A percentile compares a stretch with the other conserved stretches of the same genome.
Conservation (phyloP, 225 moss, liverwort and hornwort species). For the Bryum argenteum region DNA sequence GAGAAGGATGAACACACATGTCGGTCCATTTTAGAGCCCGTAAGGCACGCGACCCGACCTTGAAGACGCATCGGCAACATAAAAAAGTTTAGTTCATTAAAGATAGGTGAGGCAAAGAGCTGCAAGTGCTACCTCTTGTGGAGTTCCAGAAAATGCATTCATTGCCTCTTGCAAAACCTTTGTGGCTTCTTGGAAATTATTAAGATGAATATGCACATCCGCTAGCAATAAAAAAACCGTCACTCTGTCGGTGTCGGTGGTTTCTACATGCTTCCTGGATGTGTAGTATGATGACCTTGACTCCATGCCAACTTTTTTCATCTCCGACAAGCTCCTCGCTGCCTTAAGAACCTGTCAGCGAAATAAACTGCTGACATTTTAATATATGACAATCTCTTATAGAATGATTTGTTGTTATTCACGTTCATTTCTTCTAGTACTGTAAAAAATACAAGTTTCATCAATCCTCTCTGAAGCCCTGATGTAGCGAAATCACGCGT, state of each 20-base stretch:
- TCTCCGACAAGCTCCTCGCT: constrained; percentile 60
- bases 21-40: neutral
- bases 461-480: neutral
- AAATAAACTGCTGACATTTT: constrained; percentile 2
- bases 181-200: constrained; percentile 61
- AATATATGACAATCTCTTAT: neutral
- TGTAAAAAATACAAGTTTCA: neutral
- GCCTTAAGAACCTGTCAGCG: constrained; percentile 62
- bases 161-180: constrained; percentile 76
- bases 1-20: neutral
- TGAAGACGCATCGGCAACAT: neutral
- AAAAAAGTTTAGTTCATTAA: neutral
- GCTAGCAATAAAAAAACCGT: constrained; percentile 63
- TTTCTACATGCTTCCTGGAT: constrained; percentile 44
- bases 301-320: constrained; percentile 43
- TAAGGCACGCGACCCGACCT: neutral
- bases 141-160: constrained; percentile 59
- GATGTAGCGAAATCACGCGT: neutral
- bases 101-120: neutral
- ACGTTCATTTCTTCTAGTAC: neutral
- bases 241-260: constrained; percentile 52
- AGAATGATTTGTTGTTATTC: neutral
- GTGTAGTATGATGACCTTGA: constrained; percentile 53
- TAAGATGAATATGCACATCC: constrained; percentile 63
- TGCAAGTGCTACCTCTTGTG: constrained; percentile 55